Evolutionary conservation across 257 asterid species (phyloP), one percentile per base, ranked within the genome.

Genomic region (Solanum etuberosum): DNA sequence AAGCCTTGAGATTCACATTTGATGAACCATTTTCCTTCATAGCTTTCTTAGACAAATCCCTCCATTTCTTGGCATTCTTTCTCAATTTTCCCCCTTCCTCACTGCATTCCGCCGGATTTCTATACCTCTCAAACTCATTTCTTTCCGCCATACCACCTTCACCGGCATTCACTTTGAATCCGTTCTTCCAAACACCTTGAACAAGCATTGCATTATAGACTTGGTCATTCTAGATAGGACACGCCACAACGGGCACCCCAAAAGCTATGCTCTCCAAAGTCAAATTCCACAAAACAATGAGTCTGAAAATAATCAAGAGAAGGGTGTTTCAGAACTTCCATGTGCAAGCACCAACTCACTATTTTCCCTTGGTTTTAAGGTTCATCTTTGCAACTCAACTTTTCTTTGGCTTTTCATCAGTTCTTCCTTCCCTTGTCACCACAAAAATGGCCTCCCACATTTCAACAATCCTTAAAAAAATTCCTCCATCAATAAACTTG

Each of bases 281-380:
- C 46, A 94, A 93, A 84, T 93, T 93, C 93, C 94, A 92, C 73
- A 94, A 94, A 93, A 83, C 83, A 89, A 51, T 54, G 63, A 18
- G 63, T 18, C 10, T 86, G 87, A 29, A 90, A 88, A 86, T 89
- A 86, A n/a, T 89, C 92, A 86, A 90, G 48, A 20, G 88, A 83
- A 5, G 46, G 51, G 31, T 88, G 89, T 57, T 90, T 73, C 2
- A 90, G 29, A 68, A 90, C 90, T 38, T 86, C 88, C 2, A 90
- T 31, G 27, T 88, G 89, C 18, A 88, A 88, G 48, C 90, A 88
- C 92, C 90, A 88, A 10, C 68, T 85, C 10, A 88, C 88, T 35
- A 88, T 86, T 37, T 42, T 31, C 21, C 92, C 90, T 14, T 40
- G 46, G 23, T 90, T 76, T 85, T 83, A 86, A 70, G 86, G 6